These are phyloP conservation scores for Rhamnella rubrinervis DNA, from an alignment of 331 rosid genomes.

Conservation along the genomic window DNA sequence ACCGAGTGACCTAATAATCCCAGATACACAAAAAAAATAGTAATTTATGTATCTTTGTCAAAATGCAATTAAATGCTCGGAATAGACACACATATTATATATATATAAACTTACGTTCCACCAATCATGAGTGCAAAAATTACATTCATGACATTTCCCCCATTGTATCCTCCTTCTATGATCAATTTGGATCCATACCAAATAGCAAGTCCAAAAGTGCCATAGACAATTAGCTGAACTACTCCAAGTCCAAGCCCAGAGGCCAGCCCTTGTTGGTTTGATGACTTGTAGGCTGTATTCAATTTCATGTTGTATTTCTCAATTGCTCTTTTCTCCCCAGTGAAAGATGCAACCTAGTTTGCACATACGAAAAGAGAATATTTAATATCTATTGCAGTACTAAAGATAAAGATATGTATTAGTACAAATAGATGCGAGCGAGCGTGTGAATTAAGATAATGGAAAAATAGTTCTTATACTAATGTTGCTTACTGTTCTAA, in stretches of 20 bases:
- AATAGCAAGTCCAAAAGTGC: slow-evolving; percentile 31
- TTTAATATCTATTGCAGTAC: neutral
- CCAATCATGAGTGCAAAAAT: slow-evolving; percentile 29
- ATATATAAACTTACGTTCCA: slow-evolving; percentile 26
- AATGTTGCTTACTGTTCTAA: slow-evolving; percentile 22
- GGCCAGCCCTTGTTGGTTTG: slow-evolving; percentile 28
- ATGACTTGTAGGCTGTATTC: slow-evolving; percentile 25
- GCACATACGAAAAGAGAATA: neutral
- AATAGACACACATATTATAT: too few relatives aligned
- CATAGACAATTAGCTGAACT: slow-evolving; percentile 4
- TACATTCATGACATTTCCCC: slow-evolving; percentile 30
- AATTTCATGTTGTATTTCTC: slow-evolving; percentile 22
- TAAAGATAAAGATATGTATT: too few relatives aligned
- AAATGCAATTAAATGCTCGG: neutral
- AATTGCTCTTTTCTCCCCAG: slow-evolving; percentile 38
- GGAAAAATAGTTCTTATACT: neutral
- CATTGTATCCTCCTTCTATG: slow-evolving; percentile 31
- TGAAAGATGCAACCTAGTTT: slow-evolving; percentile 36
- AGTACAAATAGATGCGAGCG: too few relatives aligned
- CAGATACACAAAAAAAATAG: neutral
- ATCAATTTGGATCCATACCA: slow-evolving; percentile 41
- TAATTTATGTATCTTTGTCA: neutral
- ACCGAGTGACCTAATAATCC: slow-evolving; percentile 35
- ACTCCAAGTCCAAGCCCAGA: slow-evolving; percentile 26
- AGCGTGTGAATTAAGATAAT: neutral